These are phyloP conservation scores for Penicillium olsonii DNA, from an alignment of 2,329 filamentous ascomycete species.

Conservation along the genomic window DNA sequence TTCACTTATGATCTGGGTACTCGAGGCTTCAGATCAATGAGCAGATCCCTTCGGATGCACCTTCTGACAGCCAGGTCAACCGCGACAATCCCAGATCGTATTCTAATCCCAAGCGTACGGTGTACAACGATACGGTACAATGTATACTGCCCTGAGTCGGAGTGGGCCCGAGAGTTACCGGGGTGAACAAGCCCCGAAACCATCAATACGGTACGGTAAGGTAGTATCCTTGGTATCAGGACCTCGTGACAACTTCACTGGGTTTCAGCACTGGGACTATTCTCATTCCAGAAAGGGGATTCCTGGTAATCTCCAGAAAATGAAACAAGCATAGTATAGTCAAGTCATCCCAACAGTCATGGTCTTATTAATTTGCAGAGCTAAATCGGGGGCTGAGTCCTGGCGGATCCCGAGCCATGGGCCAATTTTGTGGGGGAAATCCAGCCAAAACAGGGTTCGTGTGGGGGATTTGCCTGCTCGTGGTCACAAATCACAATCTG, in stretches of 20 bases:
- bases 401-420: constrained; percentile 23
- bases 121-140: neutral
- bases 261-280: neutral
- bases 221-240: neutral
- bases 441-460: constrained; percentile 20
- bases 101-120: neutral
- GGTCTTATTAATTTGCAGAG: neutral
- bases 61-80: neutral
- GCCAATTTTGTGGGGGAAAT: constrained; percentile 31
- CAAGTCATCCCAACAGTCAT: neutral
- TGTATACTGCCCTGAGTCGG: constrained; percentile 1
- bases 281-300: neutral
- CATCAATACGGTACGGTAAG: neutral
- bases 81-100: neutral
- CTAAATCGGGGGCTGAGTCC: constrained; percentile 7
- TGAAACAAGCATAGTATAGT: neutral
- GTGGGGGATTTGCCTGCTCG: constrained; percentile 22
- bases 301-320: neutral
- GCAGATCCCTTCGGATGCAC: too few species aligned
- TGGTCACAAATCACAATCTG: neutral
- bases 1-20: too few species aligned
- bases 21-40: too few species aligned
- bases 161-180: constrained; percentile 8
- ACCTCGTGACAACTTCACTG: constrained; percentile 1
- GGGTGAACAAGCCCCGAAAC: neutral